phyloP scores from a whole-genome alignment of 805 yeast genomes.

The Wickerhamiella allomyrinae region DNA sequence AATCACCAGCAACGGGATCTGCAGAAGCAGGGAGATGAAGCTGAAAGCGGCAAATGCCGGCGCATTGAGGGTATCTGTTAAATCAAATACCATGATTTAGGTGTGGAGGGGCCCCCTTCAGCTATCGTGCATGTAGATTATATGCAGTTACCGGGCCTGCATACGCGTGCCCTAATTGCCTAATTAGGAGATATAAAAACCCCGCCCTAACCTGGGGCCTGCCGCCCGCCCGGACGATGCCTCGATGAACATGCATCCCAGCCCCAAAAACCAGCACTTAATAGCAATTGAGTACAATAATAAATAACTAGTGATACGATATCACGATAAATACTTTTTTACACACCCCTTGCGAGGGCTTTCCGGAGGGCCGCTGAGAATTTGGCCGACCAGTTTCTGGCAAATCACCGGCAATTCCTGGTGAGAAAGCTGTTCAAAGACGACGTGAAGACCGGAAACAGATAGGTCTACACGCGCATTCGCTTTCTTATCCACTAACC shows the following conservation, averaged over 20 bases:
- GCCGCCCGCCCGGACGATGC: background rate
- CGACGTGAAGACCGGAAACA: background rate
- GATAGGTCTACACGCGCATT: background rate
- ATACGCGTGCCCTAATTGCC: background rate
- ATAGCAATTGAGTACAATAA: background rate
- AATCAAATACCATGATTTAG: background rate
- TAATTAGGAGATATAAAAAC: background rate
- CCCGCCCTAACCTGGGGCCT: background rate
- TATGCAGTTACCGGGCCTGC: background rate
- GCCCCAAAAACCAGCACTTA: background rate
- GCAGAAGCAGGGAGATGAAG: slow-evolving; percentile 12
- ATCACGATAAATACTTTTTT: too few species aligned
- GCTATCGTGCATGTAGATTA: too few species aligned
- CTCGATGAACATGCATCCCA: too few species aligned
- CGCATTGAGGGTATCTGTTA: background rate
- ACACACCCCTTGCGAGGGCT: too few species aligned
- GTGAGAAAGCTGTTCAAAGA: background rate
- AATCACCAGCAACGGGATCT: slow-evolving; percentile 13
- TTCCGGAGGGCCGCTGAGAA: too few species aligned
- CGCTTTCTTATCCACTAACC: slow-evolving; percentile 3
- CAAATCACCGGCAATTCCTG: slow-evolving; percentile 2
- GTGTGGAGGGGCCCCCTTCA: background rate
- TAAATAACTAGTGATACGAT: background rate
- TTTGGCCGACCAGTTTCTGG: background rate
- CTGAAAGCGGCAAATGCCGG: slow-evolving; percentile 11